Evolutionary conservation across 768 basidiomycete genomes (phyloP).

Genomic region (Albatrellus ellisii): DNA sequence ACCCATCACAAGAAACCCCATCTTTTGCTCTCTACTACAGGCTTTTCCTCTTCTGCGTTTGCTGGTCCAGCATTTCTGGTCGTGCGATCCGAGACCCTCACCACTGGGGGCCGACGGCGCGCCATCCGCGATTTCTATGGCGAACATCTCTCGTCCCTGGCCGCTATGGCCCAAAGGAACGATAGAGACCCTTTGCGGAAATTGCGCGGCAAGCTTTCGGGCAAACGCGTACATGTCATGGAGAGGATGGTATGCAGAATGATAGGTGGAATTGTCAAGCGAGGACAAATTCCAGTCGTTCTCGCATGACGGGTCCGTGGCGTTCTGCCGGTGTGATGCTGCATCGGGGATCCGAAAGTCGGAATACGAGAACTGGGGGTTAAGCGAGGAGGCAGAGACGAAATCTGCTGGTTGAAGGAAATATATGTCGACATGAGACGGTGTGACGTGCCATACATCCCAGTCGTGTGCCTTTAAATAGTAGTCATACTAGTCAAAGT

Average conservation of each 20-base stretch:
- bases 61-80: conserved; percentile 6
- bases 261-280: conserved; percentile 23
- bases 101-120: too few relatives aligned
- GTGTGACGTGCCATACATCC: conserved; percentile 39
- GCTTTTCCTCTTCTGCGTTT: conserved; percentile 11
- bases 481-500: too few relatives aligned
- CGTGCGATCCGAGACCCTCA: conserved; percentile 5
- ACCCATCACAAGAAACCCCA: conserved; percentile 53
- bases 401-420: conserved; percentile 17
- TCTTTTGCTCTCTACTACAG: conserved; percentile 18
- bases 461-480: too few relatives aligned
- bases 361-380: conserved; percentile 1
- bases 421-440: conserved; percentile 37
- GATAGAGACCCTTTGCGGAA: conserved; percentile 35
- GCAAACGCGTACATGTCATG: conserved; percentile 41
- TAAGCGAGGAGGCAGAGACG: conserved; percentile 13
- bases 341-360: conserved; percentile 21
- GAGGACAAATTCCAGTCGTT: conserved; percentile 16
- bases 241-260: conserved; percentile 40
- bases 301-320: background rate
- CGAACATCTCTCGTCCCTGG: conserved; percentile 46
- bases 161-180: conserved; percentile 40
- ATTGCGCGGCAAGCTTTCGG: conserved; percentile 27
- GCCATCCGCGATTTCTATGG: conserved; percentile 32
- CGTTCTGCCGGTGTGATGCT: conserved; percentile 16